phyloP scores from a whole-genome alignment of 257 asterid species.

The Capsicum pubescens region DNA sequence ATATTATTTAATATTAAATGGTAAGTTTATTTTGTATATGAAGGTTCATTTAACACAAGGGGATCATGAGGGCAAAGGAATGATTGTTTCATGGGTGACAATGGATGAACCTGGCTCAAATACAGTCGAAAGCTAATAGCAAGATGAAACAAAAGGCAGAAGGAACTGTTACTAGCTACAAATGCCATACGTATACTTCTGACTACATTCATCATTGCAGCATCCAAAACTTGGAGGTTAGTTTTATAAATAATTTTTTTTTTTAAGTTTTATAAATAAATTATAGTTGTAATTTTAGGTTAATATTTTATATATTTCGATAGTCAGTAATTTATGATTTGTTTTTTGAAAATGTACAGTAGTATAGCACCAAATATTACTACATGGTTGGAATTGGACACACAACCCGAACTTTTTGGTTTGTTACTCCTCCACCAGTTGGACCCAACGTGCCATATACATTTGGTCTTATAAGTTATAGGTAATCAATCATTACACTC shows the following conservation, averaged over 20 bases:
- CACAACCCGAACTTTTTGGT: slow-evolving; percentile 67
- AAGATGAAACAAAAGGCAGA: slow-evolving; percentile 42
- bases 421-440: slow-evolving; percentile 74
- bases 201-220: slow-evolving; percentile 83
- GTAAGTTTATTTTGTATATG: neutral
- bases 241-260: neutral
- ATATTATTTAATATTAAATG: neutral
- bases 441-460: slow-evolving; percentile 87
- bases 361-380: slow-evolving; percentile 77
- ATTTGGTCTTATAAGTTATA: slow-evolving; percentile 86
- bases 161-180: slow-evolving; percentile 54
- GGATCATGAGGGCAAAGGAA: slow-evolving; percentile 75
- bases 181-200: slow-evolving; percentile 68
- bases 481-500: slow-evolving; percentile 46
- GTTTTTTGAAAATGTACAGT: slow-evolving; percentile 39
- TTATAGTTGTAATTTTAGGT: neutral
- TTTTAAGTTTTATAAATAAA: neutral
- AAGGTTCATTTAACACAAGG: slow-evolving; percentile 96
- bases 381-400: slow-evolving; percentile 66
- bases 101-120: slow-evolving; percentile 64
- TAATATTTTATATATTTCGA: neutral
- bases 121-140: slow-evolving; percentile 59
- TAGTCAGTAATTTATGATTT: neutral
- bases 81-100: slow-evolving; percentile 92
- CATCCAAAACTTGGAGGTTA: slow-evolving; percentile 57